A percentile compares a stretch with the other conserved stretches of the same genome.
Conservation (phyloP, 1,284 basidiomycete species). For the Gomphus sp. region DNA sequence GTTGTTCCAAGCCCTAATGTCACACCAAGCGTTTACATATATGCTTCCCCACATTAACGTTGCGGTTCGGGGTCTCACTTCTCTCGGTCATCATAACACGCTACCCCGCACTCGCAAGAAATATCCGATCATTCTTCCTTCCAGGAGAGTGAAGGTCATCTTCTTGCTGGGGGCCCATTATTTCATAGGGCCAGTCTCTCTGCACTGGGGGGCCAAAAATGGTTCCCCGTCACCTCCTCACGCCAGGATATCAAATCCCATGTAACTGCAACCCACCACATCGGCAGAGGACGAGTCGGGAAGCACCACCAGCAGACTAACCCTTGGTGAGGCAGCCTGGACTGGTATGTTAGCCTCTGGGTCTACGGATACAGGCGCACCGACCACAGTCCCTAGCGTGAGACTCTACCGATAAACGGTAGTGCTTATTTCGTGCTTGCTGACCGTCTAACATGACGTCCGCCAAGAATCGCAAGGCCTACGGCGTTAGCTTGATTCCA, state of each 20-base stretch:
- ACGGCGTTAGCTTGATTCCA: no score
- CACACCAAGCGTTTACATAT: constrained; percentile 4
- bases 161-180: background rate
- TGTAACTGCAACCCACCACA: background rate
- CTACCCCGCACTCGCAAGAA: background rate
- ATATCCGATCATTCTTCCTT: background rate
- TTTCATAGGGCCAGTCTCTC: constrained; percentile 1
- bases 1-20: background rate
- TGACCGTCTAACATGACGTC: no score
- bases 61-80: constrained; percentile 1
- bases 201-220: background rate
- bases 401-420: no score
- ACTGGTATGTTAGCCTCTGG: no score
- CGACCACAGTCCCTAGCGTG: no score
- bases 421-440: no score
- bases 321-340: no score
- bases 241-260: background rate
- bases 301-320: background rate
- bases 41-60: background rate
- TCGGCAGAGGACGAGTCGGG: background rate
- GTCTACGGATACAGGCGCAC: no score
- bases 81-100: constrained; percentile 3
- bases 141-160: background rate
- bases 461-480: no score
- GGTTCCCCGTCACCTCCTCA: background rate